These are phyloP conservation scores for Solanum acaule DNA, from an alignment of 257 asterid species.

Conservation along the genomic window DNA sequence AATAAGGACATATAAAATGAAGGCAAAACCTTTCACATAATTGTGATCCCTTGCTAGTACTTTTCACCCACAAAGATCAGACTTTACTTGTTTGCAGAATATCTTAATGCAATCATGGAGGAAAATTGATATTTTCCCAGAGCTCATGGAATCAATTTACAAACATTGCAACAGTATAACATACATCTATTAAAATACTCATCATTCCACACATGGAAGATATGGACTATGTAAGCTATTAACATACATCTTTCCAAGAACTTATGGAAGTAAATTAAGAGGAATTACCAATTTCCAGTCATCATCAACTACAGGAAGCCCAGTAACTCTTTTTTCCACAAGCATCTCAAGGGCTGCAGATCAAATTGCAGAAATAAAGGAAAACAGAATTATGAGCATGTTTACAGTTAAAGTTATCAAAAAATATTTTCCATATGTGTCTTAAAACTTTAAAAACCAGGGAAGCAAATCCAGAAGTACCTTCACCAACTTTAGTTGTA, in stretches of 20 bases:
- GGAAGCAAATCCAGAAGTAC: constrained; percentile 21
- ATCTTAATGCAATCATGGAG: neutral
- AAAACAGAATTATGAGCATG: neutral
- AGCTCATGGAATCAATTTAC: neutral
- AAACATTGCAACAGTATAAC: neutral
- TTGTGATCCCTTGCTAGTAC: neutral
- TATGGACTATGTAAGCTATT: neutral
- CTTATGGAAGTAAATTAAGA: neutral
- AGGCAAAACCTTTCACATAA: neutral
- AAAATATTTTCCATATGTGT: neutral
- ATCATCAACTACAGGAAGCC: constrained; percentile 89
- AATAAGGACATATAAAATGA: neutral
- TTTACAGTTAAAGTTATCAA: neutral
- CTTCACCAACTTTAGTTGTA: constrained; percentile 78
- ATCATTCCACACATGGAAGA: neutral
- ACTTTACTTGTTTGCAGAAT: neutral
- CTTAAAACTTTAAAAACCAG: neutral
- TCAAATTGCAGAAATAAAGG: neutral
- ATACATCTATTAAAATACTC: neutral
- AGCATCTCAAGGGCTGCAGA: constrained; percentile 69
- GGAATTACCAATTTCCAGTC: constrained; percentile 81
- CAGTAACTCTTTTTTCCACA: constrained; percentile 79
- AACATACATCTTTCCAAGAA: neutral
- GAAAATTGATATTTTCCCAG: neutral
- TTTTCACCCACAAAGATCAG: neutral